phyloP scores from a whole-genome alignment of 345 rosid species.

The Euclidium syriacum region DNA sequence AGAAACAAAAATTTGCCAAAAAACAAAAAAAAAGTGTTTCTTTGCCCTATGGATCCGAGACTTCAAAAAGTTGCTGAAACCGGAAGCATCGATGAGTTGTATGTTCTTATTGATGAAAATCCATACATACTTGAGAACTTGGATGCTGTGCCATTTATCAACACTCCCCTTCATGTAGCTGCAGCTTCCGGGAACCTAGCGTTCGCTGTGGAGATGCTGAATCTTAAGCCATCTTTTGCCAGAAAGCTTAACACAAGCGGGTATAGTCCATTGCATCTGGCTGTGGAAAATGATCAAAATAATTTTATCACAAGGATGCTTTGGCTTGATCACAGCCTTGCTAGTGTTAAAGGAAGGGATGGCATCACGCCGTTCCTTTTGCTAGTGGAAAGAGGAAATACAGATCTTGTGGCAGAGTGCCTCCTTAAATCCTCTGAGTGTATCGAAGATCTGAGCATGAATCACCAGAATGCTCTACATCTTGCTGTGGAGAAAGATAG shows the following conservation, averaged over 20 bases:
- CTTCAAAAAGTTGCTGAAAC: background rate
- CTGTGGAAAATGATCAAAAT: background rate
- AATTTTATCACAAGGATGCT: background rate
- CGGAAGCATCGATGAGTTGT: conserved; percentile 4
- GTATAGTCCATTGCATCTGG: conserved; percentile 21
- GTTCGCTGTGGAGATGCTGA: too few relatives aligned
- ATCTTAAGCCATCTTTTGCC: too few relatives aligned
- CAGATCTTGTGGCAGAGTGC: background rate
- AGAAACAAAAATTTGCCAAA: too few relatives aligned
- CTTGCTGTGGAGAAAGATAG: background rate
- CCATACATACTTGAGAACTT: background rate
- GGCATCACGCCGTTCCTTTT: conserved; percentile 13
- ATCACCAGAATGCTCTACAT: background rate
- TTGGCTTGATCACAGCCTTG: background rate
- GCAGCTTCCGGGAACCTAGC: too few relatives aligned
- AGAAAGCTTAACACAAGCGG: conserved; percentile 14
- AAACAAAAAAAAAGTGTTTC: too few relatives aligned
- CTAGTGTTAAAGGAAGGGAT: background rate
- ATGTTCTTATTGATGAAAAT: background rate
- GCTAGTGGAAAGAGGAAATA: background rate
- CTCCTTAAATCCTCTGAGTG: background rate
- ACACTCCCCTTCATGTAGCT: too few relatives aligned
- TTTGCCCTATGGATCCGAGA: background rate
- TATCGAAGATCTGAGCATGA: background rate
- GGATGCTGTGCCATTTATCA: conserved; percentile 17